phyloP scores from a whole-genome alignment of 148 eudicot species.

The Amaranthus hypochondriacus region DNA sequence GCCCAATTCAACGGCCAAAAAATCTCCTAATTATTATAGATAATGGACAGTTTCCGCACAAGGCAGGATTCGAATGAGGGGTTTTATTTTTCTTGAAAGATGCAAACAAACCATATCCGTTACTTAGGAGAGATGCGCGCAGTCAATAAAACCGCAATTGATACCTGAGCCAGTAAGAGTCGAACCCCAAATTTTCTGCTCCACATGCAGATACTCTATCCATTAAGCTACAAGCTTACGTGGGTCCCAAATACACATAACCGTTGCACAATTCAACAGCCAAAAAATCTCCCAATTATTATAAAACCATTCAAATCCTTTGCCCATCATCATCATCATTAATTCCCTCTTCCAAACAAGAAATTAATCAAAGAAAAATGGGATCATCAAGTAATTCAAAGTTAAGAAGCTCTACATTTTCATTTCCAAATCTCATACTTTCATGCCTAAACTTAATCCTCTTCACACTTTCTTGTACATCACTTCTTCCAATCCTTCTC shows the following conservation, averaged over 20 bases:
- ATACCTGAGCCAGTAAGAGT: too few species aligned
- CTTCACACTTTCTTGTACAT: constrained; percentile 50
- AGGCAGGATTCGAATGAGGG: too few species aligned
- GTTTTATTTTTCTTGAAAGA: too few species aligned
- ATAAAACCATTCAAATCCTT: background rate
- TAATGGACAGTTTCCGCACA: too few species aligned
- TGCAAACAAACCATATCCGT: too few species aligned
- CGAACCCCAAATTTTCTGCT: too few species aligned
- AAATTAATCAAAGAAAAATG: constrained; percentile 18
- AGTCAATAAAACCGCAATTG: too few species aligned
- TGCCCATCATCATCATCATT: too few species aligned
- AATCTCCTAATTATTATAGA: background rate
- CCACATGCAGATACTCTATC: too few species aligned
- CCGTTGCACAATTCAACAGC: constrained; percentile 30
- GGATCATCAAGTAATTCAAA: constrained; percentile 34
- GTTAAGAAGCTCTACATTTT: constrained; percentile 45
- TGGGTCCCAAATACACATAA: constrained; percentile 4
- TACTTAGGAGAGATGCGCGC: too few species aligned
- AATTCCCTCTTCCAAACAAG: background rate
- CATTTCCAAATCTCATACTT: constrained; percentile 49
- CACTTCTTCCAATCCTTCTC: constrained; percentile 48
- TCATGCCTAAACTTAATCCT: constrained; percentile 49
- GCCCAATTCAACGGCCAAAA: constrained; percentile 11
- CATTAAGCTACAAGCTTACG: too few species aligned
- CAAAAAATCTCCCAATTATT: background rate